Base-by-base conservation (phyloP, 139 green algal species). In the Chlorella ohadii region DNA sequence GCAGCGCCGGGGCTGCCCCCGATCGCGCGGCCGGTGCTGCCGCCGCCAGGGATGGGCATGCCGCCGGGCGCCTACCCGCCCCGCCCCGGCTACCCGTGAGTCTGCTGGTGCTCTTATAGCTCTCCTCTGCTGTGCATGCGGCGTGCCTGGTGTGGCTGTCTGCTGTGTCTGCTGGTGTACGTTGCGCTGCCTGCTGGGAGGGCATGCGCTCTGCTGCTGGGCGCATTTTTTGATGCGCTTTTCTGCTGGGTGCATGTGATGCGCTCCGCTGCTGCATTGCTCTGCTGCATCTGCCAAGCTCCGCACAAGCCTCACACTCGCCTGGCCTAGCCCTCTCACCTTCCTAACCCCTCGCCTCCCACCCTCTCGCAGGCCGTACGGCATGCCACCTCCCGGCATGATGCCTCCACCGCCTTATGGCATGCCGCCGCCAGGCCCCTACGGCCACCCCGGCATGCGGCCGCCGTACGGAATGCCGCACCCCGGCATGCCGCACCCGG, bases 281-380 rank as follows among this genome's bases (percentile, higher is more conserved):
- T n/a, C n/a, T n/a, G n/a, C n/a, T n/a, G n/a, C n/a, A n/a, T n/a
- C n/a, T n/a, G n/a, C n/a, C n/a, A n/a, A n/a, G n/a, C n/a, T n/a
- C n/a, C n/a, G n/a, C n/a, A n/a, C n/a, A n/a, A n/a, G n/a, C n/a
- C n/a, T n/a, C n/a, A n/a, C n/a, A n/a, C n/a, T n/a, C n/a, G n/a
- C n/a, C n/a, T n/a, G n/a, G n/a, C n/a, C n/a, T n/a, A n/a, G n/a
- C n/a, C n/a, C n/a, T n/a, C n/a, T n/a, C n/a, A n/a, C n/a, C n/a
- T n/a, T n/a, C n/a, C n/a, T n/a, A n/a, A n/a, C n/a, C n/a, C n/a
- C n/a, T n/a, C n/a, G n/a, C n/a, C n/a, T n/a, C n/a, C n/a, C n/a
- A n/a, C n/a, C n/a, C n/a, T n/a, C n/a, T n/a, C n/a, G 38, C 68
- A 57, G 55, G 56, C 75, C 75, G 3, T 81, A 81, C 23, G 73